Evolutionary conservation across 345 rosid genomes (phyloP).

Genomic region (Eucalyptus pauciflora): DNA sequence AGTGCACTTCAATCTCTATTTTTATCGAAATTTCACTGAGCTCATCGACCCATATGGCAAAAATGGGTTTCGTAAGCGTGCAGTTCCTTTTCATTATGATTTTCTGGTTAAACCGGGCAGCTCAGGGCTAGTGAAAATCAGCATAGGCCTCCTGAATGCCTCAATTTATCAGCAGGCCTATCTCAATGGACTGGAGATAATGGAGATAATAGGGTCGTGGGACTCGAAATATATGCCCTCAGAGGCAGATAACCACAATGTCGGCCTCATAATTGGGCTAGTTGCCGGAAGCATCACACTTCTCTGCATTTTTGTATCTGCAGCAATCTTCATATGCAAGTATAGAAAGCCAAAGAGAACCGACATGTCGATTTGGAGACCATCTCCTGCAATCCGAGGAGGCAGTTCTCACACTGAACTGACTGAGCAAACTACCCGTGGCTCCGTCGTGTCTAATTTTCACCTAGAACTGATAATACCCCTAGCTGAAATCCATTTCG

Average conservation of each 20-base stretch:
- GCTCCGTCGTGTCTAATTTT: slow-evolving; percentile 3
- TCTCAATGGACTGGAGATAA: slow-evolving; percentile 47
- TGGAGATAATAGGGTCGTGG: slow-evolving; percentile 19
- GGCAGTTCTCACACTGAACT: not conserved
- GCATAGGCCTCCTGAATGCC: slow-evolving; percentile 3
- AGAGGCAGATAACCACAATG: not conserved
- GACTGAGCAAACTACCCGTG: not conserved
- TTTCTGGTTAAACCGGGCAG: slow-evolving; percentile 30
- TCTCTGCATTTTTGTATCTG: not conserved
- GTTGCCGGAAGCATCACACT: slow-evolving; percentile 4
- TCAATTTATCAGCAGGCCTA: not conserved
- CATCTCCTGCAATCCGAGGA: not conserved
- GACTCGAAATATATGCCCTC: not conserved
- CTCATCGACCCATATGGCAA: slow-evolving; percentile 3
- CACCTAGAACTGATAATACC: slow-evolving; percentile 26
- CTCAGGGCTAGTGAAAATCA: slow-evolving; percentile 19
- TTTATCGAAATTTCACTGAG: slow-evolving; percentile 1
- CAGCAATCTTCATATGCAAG: not conserved
- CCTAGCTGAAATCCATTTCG: slow-evolving; percentile 17
- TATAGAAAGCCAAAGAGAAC: not conserved
- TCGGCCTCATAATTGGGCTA: slow-evolving; percentile 8
- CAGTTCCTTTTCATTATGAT: slow-evolving; percentile 29
- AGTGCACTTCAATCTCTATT: slow-evolving; percentile 18
- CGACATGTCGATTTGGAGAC: slow-evolving; percentile 9
- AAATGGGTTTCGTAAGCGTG: not conserved